Conservation (phyloP, 257 asterid species). For the Salvia miltiorrhiza region DNA sequence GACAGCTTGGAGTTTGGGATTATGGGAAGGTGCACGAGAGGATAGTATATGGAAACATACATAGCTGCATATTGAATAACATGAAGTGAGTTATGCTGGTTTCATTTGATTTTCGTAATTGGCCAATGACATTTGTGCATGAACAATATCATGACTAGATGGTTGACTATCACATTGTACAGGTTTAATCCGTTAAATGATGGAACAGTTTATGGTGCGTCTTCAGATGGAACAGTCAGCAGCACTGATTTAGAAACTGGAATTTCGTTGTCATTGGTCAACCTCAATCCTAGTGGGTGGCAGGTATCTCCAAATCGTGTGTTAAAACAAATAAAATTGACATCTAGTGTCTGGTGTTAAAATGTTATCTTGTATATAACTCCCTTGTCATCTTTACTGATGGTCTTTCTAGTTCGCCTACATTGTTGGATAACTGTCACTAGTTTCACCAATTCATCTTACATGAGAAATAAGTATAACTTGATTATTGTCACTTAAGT, state of each 20-base stretch:
- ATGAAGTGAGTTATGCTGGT: constrained; percentile 63
- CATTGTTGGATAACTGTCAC: too few species aligned
- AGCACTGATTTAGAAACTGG: constrained; percentile 94
- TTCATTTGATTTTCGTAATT: background rate
- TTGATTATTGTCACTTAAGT: too few species aligned
- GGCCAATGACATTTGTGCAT: constrained; percentile 3
- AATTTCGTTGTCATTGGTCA: constrained; percentile 58
- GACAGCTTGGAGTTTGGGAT: constrained; percentile 99
- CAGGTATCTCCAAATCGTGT: constrained; percentile 48
- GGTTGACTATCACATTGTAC: constrained; percentile 20
- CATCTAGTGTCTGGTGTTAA: background rate
- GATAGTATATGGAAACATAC: constrained; percentile 75
- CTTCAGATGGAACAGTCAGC: constrained; percentile 95
- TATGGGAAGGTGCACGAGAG: constrained; percentile 76
- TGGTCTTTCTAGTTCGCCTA: background rate
- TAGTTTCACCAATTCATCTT: too few species aligned
- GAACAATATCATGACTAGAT: constrained; percentile 12
- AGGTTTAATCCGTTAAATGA: constrained; percentile 78
- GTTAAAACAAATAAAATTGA: background rate
- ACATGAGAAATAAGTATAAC: too few species aligned
- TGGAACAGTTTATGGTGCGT: constrained; percentile 78
- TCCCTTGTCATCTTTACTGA: background rate
- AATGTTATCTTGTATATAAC: background rate
- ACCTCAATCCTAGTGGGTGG: constrained; percentile 97
- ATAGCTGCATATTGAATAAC: constrained; percentile 80